Evolutionary conservation across 2,329 filamentous ascomycete genomes (phyloP).

Genomic region (Zasmidium citrigriseum): DNA sequence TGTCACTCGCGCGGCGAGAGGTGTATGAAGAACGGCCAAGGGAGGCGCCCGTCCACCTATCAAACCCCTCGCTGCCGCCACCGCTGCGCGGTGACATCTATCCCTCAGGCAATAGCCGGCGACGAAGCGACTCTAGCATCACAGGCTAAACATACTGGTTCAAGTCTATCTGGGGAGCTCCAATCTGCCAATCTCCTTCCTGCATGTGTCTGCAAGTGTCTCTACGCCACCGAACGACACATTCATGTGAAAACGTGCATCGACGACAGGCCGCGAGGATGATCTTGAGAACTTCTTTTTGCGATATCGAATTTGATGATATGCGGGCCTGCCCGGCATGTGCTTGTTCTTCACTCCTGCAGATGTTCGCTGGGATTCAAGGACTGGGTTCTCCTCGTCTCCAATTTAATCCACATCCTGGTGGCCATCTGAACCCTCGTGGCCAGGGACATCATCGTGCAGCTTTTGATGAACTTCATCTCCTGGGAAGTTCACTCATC

Average conservation of each 20-base stretch:
- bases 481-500: not conserved
- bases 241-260: not conserved
- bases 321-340: not conserved
- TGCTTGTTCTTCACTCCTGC: no score
- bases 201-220: not conserved
- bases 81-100: not conserved
- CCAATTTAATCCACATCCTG: no score
- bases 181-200: not conserved
- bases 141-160: not conserved
- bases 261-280: no score
- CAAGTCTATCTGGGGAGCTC: not conserved
- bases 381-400: no score
- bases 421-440: no score
- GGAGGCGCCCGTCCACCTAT: not conserved
- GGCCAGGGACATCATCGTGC: no score
- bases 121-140: no score
- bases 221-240: not conserved
- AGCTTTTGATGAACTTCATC: not conserved
- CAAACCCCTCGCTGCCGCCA: not conserved
- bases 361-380: no score
- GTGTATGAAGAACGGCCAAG: not conserved
- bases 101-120: not conserved
- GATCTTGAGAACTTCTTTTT: not conserved
- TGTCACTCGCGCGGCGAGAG: not conserved
- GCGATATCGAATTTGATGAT: no score